Conservation (phyloP, 2,329 filamentous ascomycete species). For the Monosporascus sp. region DNA sequence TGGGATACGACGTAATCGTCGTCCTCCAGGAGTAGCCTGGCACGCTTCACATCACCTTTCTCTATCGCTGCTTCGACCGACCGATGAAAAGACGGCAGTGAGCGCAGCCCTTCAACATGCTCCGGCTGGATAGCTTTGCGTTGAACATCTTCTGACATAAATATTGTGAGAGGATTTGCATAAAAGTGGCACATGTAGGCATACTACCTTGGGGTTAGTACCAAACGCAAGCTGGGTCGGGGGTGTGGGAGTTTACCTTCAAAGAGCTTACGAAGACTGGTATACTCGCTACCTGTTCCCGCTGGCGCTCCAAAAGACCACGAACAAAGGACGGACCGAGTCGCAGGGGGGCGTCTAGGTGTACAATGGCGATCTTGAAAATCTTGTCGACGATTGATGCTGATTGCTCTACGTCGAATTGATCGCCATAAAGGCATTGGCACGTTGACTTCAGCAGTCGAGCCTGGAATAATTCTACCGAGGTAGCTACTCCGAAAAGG, state of each 20-base stretch:
- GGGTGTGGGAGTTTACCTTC: conserved; percentile 44
- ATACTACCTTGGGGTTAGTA: conserved; percentile 47
- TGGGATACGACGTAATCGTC: conserved; percentile 46
- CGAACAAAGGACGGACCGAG: conserved; percentile 60
- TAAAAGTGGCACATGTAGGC: conserved; percentile 85
- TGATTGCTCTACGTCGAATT: conserved; percentile 74
- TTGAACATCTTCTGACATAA: conserved; percentile 39
- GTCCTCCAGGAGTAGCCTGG: conserved; percentile 54
- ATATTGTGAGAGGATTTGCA: conserved; percentile 66
- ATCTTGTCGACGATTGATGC: conserved; percentile 67
- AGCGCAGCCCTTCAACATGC: conserved; percentile 63
- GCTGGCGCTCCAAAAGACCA: conserved; percentile 64
- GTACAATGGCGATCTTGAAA: conserved; percentile 60
- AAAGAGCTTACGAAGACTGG: conserved; percentile 66
- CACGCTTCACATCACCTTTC: conserved; percentile 34
- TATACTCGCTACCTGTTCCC: conserved; percentile 71
- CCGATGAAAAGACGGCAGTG: conserved; percentile 62
- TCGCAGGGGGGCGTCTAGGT: conserved; percentile 49
- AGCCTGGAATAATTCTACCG: conserved; percentile 72
- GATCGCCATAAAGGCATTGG: conserved; percentile 60
- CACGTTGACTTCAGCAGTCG: conserved; percentile 65
- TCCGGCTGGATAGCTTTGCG: conserved; percentile 45
- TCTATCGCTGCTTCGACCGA: conserved; percentile 45
- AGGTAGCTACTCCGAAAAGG: conserved; percentile 76
- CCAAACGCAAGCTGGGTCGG: not conserved